Percentiles rank a stretch among this genome's conserved stretches.
These are phyloP conservation scores for Podospora pseudoanserina DNA, from an alignment of 495 filamentous ascomycete species.

Conservation along the genomic window DNA sequence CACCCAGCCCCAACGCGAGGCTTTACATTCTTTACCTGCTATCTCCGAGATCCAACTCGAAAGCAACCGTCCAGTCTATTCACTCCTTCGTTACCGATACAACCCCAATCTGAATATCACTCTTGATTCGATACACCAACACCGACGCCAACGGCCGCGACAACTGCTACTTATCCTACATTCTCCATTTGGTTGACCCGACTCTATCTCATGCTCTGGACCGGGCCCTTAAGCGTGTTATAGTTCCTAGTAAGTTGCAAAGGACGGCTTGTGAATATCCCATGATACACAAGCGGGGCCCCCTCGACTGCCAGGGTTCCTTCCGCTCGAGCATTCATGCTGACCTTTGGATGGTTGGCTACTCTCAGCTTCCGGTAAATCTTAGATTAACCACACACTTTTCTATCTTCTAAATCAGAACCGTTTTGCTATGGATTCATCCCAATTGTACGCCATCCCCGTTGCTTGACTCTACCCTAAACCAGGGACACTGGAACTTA, in stretches of 20 bases:
- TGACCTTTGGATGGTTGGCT: slow-evolving; percentile 27
- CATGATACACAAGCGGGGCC: slow-evolving; percentile 30
- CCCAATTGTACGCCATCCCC: slow-evolving; percentile 39
- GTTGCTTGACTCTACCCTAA: slow-evolving; percentile 13
- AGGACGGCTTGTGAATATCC: slow-evolving; percentile 22
- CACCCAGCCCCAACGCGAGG: slow-evolving; percentile 1
- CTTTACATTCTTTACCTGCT: slow-evolving; percentile 13
- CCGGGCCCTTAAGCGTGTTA: slow-evolving; percentile 31
- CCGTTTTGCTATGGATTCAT: slow-evolving; percentile 40
- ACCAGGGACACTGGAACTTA: slow-evolving; percentile 30
- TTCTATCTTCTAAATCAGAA: slow-evolving; percentile 26
- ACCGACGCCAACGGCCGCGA: background rate
- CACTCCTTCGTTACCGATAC: background rate
- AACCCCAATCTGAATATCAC: background rate
- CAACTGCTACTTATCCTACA: background rate
- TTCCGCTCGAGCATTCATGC: slow-evolving; percentile 33
- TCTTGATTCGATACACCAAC: background rate
- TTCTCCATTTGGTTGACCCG: slow-evolving; percentile 12
- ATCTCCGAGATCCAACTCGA: background rate
- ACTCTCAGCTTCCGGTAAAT: slow-evolving; percentile 30
- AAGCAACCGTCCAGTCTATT: background rate
- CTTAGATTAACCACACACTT: slow-evolving; percentile 38
- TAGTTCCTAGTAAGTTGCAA: slow-evolving; percentile 41
- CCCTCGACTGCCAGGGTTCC: slow-evolving; percentile 25
- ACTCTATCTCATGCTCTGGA: slow-evolving; percentile 19